These are phyloP conservation scores for Dionaea muscipula DNA, from an alignment of 179 eudicot species.

Conservation along the genomic window DNA sequence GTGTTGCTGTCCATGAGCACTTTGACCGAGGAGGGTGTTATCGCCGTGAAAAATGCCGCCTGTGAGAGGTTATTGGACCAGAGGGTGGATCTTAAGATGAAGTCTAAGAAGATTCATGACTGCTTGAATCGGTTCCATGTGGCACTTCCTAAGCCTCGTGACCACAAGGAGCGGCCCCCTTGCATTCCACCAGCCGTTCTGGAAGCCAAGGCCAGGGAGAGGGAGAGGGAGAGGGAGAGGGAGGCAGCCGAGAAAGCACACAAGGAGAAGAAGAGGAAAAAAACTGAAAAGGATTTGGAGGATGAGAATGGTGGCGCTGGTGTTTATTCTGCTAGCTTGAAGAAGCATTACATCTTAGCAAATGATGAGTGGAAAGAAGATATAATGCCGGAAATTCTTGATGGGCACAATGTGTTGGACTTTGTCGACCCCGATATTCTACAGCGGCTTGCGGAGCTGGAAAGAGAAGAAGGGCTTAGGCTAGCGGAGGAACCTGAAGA, in stretches of 20 bases:
- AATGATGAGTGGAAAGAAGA: constrained; percentile 87
- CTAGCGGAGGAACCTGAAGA: constrained; percentile 55
- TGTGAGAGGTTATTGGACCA: constrained; percentile 83
- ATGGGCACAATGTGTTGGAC: constrained; percentile 86
- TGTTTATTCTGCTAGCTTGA: constrained; percentile 82
- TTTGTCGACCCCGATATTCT: constrained; percentile 84
- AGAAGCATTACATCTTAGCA: constrained; percentile 65
- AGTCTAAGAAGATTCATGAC: constrained; percentile 79
- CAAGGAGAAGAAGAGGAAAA: constrained; percentile 40
- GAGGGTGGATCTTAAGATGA: constrained; percentile 88
- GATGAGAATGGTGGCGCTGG: constrained; percentile 92
- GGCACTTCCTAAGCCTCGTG: constrained; percentile 80
- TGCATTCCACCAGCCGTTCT: constrained; percentile 79
- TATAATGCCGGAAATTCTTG: constrained; percentile 70
- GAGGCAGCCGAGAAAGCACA: constrained; percentile 35
- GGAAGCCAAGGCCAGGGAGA: constrained; percentile 60
- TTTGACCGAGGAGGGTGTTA: constrained; percentile 80
- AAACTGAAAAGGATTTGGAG: constrained; percentile 71
- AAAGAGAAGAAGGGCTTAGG: constrained; percentile 61
- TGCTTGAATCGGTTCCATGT: constrained; percentile 89
- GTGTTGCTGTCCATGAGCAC: constrained; percentile 87
- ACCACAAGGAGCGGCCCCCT: constrained; percentile 60
- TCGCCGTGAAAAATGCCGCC: constrained; percentile 76
- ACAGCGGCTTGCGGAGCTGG: constrained; percentile 78
- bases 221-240: too few relatives aligned